Conservation (phyloP, 345 rosid genomes). For the Combretum micranthum region DNA sequence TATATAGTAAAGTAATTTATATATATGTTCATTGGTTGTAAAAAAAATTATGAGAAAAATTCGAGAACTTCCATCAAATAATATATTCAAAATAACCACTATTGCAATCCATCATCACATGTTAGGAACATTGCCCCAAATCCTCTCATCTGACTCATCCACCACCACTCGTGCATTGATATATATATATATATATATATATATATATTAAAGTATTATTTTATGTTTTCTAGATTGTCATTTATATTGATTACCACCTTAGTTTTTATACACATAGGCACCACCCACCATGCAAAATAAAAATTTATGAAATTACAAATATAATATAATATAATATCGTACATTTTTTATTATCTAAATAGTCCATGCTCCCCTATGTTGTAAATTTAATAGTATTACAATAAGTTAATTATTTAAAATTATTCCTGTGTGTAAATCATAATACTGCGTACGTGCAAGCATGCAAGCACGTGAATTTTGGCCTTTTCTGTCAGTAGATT, state of each 20-base stretch:
- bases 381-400: not conserved
- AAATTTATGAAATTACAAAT: too few relatives aligned
- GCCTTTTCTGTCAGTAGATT: constrained; percentile 27
- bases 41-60: too few relatives aligned
- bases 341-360: not conserved
- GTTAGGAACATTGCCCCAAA: not conserved
- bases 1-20: too few relatives aligned
- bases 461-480: constrained; percentile 52
- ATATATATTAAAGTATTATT: constrained; percentile 4
- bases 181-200: too few relatives aligned
- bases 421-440: not conserved
- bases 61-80: too few relatives aligned
- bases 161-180: constrained; percentile 57
- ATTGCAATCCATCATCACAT: not conserved
- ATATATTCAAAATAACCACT: too few relatives aligned
- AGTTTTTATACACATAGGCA: too few relatives aligned
- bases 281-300: too few relatives aligned
- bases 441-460: constrained; percentile 14
- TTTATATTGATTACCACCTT: not conserved
- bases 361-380: not conserved
- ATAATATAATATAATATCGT: too few relatives aligned
- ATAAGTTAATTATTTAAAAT: not conserved
- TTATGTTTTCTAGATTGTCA: constrained; percentile 11
- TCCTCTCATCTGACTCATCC: constrained; percentile 1
- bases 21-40: too few relatives aligned